Evolutionary conservation across 805 yeast genomes (phyloP).

Genomic region (Debaryomyces castellii): DNA sequence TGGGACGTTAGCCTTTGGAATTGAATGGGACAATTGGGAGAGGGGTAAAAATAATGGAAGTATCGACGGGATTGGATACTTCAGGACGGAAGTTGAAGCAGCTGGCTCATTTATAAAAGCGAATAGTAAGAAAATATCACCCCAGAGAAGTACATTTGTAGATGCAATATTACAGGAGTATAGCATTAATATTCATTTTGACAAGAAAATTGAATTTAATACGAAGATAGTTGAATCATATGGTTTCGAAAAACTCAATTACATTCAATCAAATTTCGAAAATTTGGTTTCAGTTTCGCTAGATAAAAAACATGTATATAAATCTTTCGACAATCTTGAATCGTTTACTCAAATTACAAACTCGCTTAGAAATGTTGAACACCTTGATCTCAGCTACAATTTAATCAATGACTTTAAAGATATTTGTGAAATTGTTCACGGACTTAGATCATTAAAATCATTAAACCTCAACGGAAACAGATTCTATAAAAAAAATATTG

Average conservation of each 20-base stretch:
- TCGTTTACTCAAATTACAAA: conserved; percentile 1
- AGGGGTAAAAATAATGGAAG: conserved; percentile 77
- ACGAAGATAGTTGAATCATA: conserved; percentile 56
- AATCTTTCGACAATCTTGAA: conserved; percentile 8
- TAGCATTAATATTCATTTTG: conserved; percentile 20
- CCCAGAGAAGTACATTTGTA: conserved; percentile 28
- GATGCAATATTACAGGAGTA: conserved; percentile 55
- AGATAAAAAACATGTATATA: conserved; percentile 38
- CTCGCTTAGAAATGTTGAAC: conserved; percentile 20
- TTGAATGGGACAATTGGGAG: conserved; percentile 77
- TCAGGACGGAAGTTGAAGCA: conserved; percentile 33
- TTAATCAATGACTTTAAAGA: conserved; percentile 43
- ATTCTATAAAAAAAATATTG: conserved; percentile 16
- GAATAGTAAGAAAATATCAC: conserved; percentile 30
- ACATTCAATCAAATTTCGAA: conserved; percentile 46
- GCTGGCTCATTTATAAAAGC: conserved; percentile 67
- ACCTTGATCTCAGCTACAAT: conserved; percentile 63
- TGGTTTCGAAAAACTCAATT: conserved; percentile 62
- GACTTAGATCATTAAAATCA: conserved; percentile 35
- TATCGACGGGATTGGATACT: conserved; percentile 54
- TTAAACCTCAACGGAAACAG: conserved; percentile 58
- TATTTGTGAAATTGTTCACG: conserved; percentile 35
- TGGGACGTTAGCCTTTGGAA: conserved; percentile 56
- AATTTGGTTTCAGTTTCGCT: conserved; percentile 51
- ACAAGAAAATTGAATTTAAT: conserved; percentile 45